phyloP scores from a whole-genome alignment of 768 basidiomycete genomes.

The Auricularia sp. region DNA sequence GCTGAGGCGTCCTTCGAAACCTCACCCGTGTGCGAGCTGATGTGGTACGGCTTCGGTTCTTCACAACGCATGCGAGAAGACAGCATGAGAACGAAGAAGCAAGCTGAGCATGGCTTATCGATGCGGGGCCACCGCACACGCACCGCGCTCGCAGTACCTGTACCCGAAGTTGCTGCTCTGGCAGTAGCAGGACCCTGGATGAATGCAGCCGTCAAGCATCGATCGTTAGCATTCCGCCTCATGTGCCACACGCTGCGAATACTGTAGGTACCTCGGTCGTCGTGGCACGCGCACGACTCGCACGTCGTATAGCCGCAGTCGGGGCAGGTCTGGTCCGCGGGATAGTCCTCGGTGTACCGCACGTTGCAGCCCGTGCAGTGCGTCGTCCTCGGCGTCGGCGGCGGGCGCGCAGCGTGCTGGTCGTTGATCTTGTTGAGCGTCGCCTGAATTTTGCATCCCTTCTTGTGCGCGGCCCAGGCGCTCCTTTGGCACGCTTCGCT shows the following conservation, averaged over 20 bases:
- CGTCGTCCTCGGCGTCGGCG: slow-evolving; percentile 16
- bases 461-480: slow-evolving; percentile 24
- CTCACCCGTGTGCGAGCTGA: background rate
- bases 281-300: slow-evolving; percentile 23
- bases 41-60: slow-evolving; percentile 23
- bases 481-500: slow-evolving; percentile 20
- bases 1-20: background rate
- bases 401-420: slow-evolving; percentile 18
- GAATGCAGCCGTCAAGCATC: background rate
- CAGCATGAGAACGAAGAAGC: background rate
- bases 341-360: slow-evolving; percentile 15
- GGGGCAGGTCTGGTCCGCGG: slow-evolving; percentile 20
- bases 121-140: background rate
- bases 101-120: background rate
- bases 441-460: slow-evolving; percentile 26
- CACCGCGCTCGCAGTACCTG: slow-evolving; percentile 17
- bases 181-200: slow-evolving; percentile 27
- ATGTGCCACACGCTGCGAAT: background rate
- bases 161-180: slow-evolving; percentile 24
- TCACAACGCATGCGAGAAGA: too few species aligned
- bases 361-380: slow-evolving; percentile 24
- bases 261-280: slow-evolving; percentile 15
- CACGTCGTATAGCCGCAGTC: slow-evolving; percentile 27
- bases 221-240: background rate
- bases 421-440: slow-evolving; percentile 14